A percentile compares a stretch with the other conserved stretches of the same genome.
phyloP scores from a whole-genome alignment of 257 asterid species.

The Rhazya stricta region DNA sequence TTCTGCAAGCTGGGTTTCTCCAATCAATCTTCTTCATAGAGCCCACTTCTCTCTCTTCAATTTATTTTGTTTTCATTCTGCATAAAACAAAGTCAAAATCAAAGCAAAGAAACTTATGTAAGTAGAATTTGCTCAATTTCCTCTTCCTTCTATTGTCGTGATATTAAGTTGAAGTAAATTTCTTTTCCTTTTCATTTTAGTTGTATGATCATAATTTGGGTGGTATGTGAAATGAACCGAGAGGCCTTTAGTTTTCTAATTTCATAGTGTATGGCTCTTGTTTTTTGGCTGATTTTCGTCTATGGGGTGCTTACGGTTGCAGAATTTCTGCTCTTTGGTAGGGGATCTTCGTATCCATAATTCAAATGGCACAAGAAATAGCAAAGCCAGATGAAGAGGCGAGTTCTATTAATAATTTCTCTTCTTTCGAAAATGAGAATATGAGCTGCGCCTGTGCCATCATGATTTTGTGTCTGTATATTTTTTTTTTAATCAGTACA shows the following conservation, averaged over 20 bases:
- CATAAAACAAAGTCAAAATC: background rate
- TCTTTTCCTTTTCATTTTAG: too few relatives aligned
- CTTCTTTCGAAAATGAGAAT: background rate
- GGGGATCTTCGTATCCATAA: slow-evolving; percentile 5
- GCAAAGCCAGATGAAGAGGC: slow-evolving; percentile 54
- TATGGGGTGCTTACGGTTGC: background rate
- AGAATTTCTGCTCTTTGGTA: background rate
- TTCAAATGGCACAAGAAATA: slow-evolving; percentile 49
- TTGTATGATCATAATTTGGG: background rate
- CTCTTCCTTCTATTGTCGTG: background rate
- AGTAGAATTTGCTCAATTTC: background rate
- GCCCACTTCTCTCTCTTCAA: background rate
- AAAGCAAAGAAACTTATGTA: background rate
- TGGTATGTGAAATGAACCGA: background rate
- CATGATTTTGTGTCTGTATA: background rate
- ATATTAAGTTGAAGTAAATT: too few relatives aligned
- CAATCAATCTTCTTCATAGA: background rate
- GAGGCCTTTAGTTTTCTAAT: background rate
- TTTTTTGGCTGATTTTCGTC: background rate
- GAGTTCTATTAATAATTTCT: slow-evolving; percentile 12
- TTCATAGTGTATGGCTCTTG: too few relatives aligned
- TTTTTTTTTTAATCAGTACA: slow-evolving; percentile 1
- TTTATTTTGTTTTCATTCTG: background rate
- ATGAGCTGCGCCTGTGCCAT: background rate
- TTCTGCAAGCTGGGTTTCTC: background rate